Evolutionary conservation across 73 alveolate species (phyloP), one percentile per base, ranked within the genome.

Genomic region (Durusdinium trenchii): DNA sequence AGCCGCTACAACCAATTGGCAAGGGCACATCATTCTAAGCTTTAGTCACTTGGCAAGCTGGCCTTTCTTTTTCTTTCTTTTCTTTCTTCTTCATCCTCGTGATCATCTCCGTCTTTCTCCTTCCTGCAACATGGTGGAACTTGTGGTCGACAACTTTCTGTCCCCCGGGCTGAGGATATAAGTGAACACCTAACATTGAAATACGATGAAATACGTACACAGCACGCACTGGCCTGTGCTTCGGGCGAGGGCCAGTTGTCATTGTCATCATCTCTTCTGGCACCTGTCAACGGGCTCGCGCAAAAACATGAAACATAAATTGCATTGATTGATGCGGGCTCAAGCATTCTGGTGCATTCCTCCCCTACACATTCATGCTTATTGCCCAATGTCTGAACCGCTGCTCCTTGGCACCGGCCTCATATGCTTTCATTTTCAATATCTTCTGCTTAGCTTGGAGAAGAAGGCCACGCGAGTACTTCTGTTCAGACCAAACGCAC

Each of bases 371-470:
- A 12, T 57, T 57, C 69, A 57, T 16, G n/a, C 73, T 23, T 60
- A 60, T 32, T 60, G 73, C 18, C 18, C 73, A 60, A 23, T 60
- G n/a, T 60, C 30, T 23, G 73, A 60, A 32, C 73, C 73, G n/a
- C 81, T 10, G 81, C 81, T 1, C 43, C n/a, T 42, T 67, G 43
- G 45, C 18, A 28, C 87, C 42, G 18, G 76, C 94, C 94, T 84
- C 94, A 51, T 84, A 52, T 40, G 95, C 84, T 45, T 86, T 86
- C 82, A 54, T 86, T 52, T 86, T 86, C 81, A 86, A 52, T 28
- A 86, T 86, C 95, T 86, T 86, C 84, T 60, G 84, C 95, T 86
- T 86, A 18, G 95, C 95, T 62, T 86, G 95, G 43, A 86, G 83
- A 40, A 86, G 73, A 40, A 86, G 95, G 46, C 95, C 48, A 3